Conservation (phyloP, 2,329 filamentous ascomycete species). For the Talaromyces sp. region DNA sequence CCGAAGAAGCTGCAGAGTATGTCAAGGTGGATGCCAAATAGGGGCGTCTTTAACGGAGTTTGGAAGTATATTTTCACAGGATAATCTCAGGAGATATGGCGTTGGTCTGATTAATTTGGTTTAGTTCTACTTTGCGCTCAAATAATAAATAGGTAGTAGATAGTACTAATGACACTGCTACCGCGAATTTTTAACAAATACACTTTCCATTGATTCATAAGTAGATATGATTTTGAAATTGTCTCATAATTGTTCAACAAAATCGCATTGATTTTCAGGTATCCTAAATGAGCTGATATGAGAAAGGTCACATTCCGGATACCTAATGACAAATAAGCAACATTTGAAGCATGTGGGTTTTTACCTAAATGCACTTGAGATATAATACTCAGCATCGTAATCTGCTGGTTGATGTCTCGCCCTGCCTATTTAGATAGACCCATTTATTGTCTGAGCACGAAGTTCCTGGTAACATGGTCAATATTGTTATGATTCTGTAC, state of each 20-base stretch:
- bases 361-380: too few species aligned
- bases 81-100: neutral
- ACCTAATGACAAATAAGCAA: too few species aligned
- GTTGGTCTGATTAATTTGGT: neutral
- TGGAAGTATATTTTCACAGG: neutral
- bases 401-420: neutral
- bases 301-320: too few species aligned
- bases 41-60: neutral
- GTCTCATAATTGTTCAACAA: too few species aligned
- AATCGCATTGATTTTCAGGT: too few species aligned
- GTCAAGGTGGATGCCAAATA: constrained; percentile 59
- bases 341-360: too few species aligned
- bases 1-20: constrained; percentile 42
- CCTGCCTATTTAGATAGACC: too few species aligned
- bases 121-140: neutral
- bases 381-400: too few species aligned
- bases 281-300: too few species aligned
- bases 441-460: too few species aligned
- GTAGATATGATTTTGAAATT: neutral
- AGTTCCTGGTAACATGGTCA: too few species aligned
- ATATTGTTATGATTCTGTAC: too few species aligned
- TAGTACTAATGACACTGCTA: constrained; percentile 1
- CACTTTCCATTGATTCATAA: neutral
- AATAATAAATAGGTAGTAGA: constrained; percentile 1
- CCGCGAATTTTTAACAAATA: neutral